A percentile compares a stretch with the other conserved stretches of the same genome.
Evolutionary conservation across 1,284 basidiomycete species (phyloP).

Genomic region (Heterobasidion occidentale): DNA sequence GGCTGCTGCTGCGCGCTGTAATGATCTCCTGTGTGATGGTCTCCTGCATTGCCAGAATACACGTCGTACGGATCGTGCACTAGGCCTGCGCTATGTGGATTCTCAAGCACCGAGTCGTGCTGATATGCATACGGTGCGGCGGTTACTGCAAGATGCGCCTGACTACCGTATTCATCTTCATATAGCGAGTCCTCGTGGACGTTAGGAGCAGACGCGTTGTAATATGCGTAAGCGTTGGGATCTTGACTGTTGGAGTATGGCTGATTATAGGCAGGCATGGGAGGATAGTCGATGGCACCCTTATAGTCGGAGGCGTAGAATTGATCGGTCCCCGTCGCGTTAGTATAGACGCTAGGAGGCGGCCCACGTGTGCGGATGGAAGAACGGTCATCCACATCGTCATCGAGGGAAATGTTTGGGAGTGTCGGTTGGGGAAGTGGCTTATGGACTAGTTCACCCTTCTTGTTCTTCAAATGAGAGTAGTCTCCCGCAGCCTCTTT

Average conservation of each 20-base stretch:
- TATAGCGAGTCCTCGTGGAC: conserved; percentile 45
- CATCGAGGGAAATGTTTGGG: conserved; percentile 84
- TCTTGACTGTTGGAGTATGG: conserved; percentile 41
- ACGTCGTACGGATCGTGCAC: conserved; percentile 36
- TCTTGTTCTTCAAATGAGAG: conserved; percentile 90
- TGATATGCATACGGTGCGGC: conserved; percentile 49
- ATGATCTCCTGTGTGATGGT: conserved; percentile 2
- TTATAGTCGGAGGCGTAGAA: conserved; percentile 44
- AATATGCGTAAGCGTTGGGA: conserved; percentile 37
- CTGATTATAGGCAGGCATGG: conserved; percentile 66
- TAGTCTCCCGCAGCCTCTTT: conserved; percentile 88
- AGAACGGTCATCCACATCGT: conserved; percentile 59
- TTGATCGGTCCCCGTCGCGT: conserved; percentile 27
- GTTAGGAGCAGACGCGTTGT: conserved; percentile 47
- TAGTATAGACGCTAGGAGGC: conserved; percentile 44
- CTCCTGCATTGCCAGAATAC: conserved; percentile 22
- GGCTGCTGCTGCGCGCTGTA: conserved; percentile 4
- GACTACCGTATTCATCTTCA: conserved; percentile 60
- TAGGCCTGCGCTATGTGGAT: conserved; percentile 10
- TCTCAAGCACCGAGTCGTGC: conserved; percentile 5
- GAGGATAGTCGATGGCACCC: conserved; percentile 33
- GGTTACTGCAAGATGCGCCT: conserved; percentile 42
- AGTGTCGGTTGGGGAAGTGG: conserved; percentile 94
- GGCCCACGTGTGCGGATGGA: conserved; percentile 51
- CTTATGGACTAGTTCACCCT: conserved; percentile 75